Base-by-base conservation (phyloP, 306 rosid genomes). In the Trifolium dubium region DNA sequence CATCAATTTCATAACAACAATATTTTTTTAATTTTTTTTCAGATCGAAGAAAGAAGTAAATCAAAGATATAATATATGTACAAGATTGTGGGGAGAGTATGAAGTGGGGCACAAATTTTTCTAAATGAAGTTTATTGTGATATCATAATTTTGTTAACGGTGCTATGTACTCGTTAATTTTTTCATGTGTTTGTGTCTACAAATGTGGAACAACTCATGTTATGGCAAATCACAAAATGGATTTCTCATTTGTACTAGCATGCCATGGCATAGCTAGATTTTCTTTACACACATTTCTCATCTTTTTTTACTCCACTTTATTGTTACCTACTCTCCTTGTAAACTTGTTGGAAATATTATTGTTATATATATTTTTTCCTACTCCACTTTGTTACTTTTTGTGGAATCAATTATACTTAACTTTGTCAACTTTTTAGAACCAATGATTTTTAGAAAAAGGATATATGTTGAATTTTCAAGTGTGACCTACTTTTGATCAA, bases 131-230 rank as follows among this genome's bases (percentile, higher is more conserved):
- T 59, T 71, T 39, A 39, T 60, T 63, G 69, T 63, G 67, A 37
- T 19, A 46, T n/a, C 76, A 77, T 56, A 73, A 74, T 82, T 87
- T 86, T 77, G 78, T 55, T 67, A 76, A 83, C 85, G 69, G 76
- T 61, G 64, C 51, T 79, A 23, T 1, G 23, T 23, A 72, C 59
- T 74, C 81, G 79, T 60, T 59, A 76, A 87, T 92, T 88, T 88
- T 92, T 92, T 88, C 94, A 90, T 88, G 98, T 88, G 98, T 84
- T 83, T 92, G 88, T 83, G 69, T 77, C 85, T 86, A 73, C 78
- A 7, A 35, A 81, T 59, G 84, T 65, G 65, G 76, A 63, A 72
- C 90, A 92, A 85, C 59, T 73, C 94, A 87, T 90, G 98, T 84
- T 88, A 80, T 67, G 62, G 77, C 71, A 78, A 85, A 80, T 71